These are phyloP conservation scores for Trichoderma gracile DNA, from an alignment of 2,329 filamentous ascomycete species.

Conservation along the genomic window DNA sequence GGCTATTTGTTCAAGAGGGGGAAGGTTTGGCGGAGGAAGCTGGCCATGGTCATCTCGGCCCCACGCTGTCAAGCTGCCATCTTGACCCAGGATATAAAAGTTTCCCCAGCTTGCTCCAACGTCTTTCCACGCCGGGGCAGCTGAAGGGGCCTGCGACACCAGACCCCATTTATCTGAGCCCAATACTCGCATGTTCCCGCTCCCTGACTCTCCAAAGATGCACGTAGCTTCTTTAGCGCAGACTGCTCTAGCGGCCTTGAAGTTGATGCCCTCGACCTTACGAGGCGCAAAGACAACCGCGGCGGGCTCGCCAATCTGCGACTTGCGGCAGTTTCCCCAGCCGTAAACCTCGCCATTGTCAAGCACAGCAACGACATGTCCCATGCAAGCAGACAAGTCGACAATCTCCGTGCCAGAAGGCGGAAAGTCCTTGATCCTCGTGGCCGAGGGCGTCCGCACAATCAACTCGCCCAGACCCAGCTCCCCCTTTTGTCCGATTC, in stretches of 20 bases:
- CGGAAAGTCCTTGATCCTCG: slow-evolving; percentile 62
- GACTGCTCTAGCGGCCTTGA: slow-evolving; percentile 65
- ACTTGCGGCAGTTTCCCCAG: slow-evolving; percentile 86
- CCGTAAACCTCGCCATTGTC: slow-evolving; percentile 77
- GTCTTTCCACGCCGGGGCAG: slow-evolving; percentile 61
- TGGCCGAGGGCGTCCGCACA: slow-evolving; percentile 50
- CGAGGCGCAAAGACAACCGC: slow-evolving; percentile 59
- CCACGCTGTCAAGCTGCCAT: slow-evolving; percentile 69
- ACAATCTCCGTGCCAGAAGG: slow-evolving; percentile 58
- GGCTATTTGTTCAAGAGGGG: slow-evolving; percentile 63
- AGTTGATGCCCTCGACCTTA: slow-evolving; percentile 59
- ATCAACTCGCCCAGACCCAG: slow-evolving; percentile 62
- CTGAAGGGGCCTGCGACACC: slow-evolving; percentile 55
- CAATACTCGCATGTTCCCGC: slow-evolving; percentile 65
- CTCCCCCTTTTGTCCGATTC: slow-evolving; percentile 69
- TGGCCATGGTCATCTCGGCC: slow-evolving; percentile 86
- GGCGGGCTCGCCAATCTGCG: slow-evolving; percentile 69
- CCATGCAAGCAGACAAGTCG: slow-evolving; percentile 71
- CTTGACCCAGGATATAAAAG: slow-evolving; percentile 66
- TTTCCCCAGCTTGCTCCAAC: slow-evolving; percentile 81
- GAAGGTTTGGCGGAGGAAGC: slow-evolving; percentile 64
- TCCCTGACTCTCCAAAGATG: slow-evolving; percentile 56
- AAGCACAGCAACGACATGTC: slow-evolving; percentile 73
- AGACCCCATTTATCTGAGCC: slow-evolving; percentile 76
- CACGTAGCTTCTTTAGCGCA: slow-evolving; percentile 88